Base-by-base conservation (phyloP, 495 filamentous ascomycete genomes). In the Chlorociboria aeruginascens region DNA sequence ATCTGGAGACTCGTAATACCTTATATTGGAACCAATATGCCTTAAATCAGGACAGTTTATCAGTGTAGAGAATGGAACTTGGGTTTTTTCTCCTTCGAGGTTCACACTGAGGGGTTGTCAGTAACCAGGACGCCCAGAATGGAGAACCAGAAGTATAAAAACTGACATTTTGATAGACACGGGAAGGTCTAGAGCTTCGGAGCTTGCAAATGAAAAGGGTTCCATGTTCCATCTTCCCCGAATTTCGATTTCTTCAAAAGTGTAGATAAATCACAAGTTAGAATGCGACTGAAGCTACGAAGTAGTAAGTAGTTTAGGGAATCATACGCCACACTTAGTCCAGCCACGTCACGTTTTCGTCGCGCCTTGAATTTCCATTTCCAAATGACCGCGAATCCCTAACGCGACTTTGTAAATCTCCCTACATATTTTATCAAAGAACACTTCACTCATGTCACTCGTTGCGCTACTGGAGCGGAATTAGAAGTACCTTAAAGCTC, bases 141-240 rank as follows among this genome's bases (percentile, higher is more conserved):
- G 10, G 6, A 29, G 20, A 13, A 40, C 8, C 37, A 12, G 25
- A 12, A 7, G 37, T 12, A 31, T 14, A 48, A 50, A 32, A 44
- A 65, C 71, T 57, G 63, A 86, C 88, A 96, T 87, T 67, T 86
- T 86, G 49, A 97, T 78, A 65, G 79, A 81, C 45, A 96, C 76
- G 12, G 83, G 76, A 50, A 85, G 76, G 55, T 87, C 71, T 48
- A 96, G 72, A 60, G 77, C 72, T 36, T 84, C 81, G 39, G 92
- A 95, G 55, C 78, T 83, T 40, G 86, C 89, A 69, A 97, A 97
- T 1, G 87, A 89, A 64, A 93, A 96, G 38, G 89, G 81, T 59
- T 98, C 92, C 89, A 96, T 95, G 43, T 32, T 53, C 46, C 56
- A 58, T 58, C 35, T 56, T 56, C 50, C 40, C 16, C 25, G 29